These are phyloP conservation scores for Oemleria cerasiformis DNA, from an alignment of 306 rosid species.

Conservation along the genomic window DNA sequence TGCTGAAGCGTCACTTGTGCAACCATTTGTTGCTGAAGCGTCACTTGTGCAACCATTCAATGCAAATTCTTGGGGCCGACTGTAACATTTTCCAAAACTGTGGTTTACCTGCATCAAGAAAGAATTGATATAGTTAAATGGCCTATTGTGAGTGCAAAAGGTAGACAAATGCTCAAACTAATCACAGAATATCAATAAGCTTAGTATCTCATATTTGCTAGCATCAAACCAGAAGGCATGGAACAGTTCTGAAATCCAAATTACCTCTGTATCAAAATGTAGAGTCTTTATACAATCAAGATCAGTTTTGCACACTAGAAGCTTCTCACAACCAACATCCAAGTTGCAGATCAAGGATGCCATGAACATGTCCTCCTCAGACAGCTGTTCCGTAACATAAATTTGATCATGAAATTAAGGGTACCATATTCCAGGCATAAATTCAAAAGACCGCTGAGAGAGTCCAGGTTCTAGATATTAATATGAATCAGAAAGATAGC, in stretches of 20 bases:
- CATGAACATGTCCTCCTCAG: conserved; percentile 79
- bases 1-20: conserved; percentile 47
- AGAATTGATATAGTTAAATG: conserved; percentile 8
- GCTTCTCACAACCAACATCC: conserved; percentile 69
- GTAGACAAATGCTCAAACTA: not conserved
- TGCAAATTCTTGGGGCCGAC: conserved; percentile 35
- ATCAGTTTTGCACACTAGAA: conserved; percentile 71
- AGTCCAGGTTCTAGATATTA: not conserved
- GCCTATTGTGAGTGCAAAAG: not conserved
- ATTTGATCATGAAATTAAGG: conserved; percentile 8
- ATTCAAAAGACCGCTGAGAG: not conserved
- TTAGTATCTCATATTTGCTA: conserved; percentile 7
- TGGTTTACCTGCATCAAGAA: conserved; percentile 49
- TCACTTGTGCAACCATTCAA: conserved; percentile 34
- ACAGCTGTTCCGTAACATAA: conserved; percentile 35
- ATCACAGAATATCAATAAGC: not conserved
- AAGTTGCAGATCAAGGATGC: conserved; percentile 88
- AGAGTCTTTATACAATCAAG: conserved; percentile 74
- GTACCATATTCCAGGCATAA: not conserved
- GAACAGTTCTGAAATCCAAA: conserved; percentile 23
- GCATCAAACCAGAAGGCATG: not conserved
- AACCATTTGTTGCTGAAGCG: conserved; percentile 32
- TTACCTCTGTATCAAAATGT: conserved; percentile 85
- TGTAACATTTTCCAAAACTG: conserved; percentile 33
- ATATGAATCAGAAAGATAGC: conserved; percentile 4